Evolutionary conservation across 2,329 filamentous ascomycete species (phyloP).

Genomic region (Madurella fahalii): DNA sequence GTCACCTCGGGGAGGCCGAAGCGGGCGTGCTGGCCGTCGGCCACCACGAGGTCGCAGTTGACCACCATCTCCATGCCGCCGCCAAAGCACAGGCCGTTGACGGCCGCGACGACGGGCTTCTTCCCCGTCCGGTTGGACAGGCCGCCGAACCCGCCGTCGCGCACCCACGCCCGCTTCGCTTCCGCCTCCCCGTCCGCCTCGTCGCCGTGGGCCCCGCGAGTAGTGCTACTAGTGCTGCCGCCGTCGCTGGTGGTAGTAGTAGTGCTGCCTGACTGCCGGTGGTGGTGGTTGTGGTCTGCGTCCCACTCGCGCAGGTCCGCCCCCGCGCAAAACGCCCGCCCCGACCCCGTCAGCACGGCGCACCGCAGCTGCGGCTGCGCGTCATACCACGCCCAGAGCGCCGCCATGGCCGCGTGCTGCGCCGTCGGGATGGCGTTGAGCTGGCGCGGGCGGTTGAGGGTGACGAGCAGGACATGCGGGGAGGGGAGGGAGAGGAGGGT

Average conservation of each 20-base stretch:
- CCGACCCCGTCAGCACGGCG: constrained; percentile 59
- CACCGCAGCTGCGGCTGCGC: constrained; percentile 56
- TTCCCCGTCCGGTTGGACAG: constrained; percentile 62
- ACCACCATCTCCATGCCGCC: constrained; percentile 74
- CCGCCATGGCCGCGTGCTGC: constrained; percentile 46
- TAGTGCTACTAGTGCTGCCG: too few species aligned
- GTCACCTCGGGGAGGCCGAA: constrained; percentile 71
- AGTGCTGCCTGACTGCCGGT: too few species aligned
- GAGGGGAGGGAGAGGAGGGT: constrained; percentile 42
- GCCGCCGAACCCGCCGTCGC: constrained; percentile 54
- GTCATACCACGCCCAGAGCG: constrained; percentile 55
- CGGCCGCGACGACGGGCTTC: constrained; percentile 73
- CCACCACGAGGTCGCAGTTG: constrained; percentile 69
- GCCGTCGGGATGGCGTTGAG: constrained; percentile 54
- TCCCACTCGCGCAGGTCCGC: constrained; percentile 66
- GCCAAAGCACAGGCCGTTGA: constrained; percentile 71
- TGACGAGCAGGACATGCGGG: constrained; percentile 54
- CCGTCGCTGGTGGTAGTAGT: not conserved
- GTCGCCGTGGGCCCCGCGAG: not conserved
- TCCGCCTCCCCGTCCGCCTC: constrained; percentile 4
- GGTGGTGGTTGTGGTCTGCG: constrained; percentile 41
- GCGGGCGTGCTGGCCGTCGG: constrained; percentile 46
- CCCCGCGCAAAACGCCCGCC: constrained; percentile 64
- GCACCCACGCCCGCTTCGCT: constrained; percentile 29
- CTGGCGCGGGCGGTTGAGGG: constrained; percentile 53